Evolutionary conservation across 176 grass and related monocot species (phyloP).

Genomic region (Oryza glaberrima): DNA sequence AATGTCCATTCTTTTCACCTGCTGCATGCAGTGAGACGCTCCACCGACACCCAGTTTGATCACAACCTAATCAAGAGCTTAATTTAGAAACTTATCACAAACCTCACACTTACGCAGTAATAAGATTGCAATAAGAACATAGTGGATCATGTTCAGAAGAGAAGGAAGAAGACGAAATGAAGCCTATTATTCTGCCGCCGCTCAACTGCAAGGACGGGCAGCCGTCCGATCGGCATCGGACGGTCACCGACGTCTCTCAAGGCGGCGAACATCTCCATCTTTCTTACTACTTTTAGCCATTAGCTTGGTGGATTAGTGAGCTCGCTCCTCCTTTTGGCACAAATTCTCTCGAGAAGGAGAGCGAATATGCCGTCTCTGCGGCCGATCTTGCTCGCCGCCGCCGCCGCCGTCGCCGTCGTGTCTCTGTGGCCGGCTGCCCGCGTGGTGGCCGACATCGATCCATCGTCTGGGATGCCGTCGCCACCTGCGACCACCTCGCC

Average conservation of each 20-base stretch:
- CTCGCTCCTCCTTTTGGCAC: not conserved
- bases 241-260: not conserved
- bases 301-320: not conserved
- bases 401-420: not conserved
- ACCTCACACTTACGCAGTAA: not conserved
- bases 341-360: not conserved
- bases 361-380: not conserved
- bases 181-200: not conserved
- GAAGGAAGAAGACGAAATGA: not conserved
- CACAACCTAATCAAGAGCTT: not conserved
- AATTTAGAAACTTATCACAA: not conserved
- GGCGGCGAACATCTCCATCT: not conserved
- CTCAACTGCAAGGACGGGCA: slow-evolving; percentile 17
- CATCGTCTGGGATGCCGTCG: not conserved
- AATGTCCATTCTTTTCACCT: slow-evolving; percentile 2
- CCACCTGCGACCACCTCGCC: slow-evolving; percentile 22
- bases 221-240: slow-evolving; percentile 28
- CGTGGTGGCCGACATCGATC: slow-evolving; percentile 9
- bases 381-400: slow-evolving; percentile 26
- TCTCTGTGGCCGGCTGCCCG: slow-evolving; percentile 3
- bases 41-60: slow-evolving; percentile 31
- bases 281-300: slow-evolving; percentile 18
- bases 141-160: not conserved
- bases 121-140: no score
- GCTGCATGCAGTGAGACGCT: not conserved